Base-by-base conservation (phyloP, 352 stramenopile genomes). In the Peronospora destructor region DNA sequence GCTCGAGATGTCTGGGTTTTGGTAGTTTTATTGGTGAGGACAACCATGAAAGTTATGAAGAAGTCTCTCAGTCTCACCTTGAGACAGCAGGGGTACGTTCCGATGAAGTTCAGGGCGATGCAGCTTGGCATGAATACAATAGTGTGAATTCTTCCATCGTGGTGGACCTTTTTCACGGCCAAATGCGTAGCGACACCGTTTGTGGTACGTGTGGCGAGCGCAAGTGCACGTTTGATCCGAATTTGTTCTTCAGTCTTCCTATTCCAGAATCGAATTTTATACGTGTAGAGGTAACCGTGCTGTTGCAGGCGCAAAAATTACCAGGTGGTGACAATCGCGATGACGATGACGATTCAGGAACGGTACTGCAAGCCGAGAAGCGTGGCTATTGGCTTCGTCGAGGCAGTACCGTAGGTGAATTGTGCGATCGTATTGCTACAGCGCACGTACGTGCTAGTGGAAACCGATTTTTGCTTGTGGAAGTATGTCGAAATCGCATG, bases 161-260 rank as follows among this genome's bases (percentile, higher is more conserved):
- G 41, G 90, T 98, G 0, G 96, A 99, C 67, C 68, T 94, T 38
- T 98, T 95, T 51, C 93, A 98, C 56, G 95, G 95, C 1, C 95
- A 98, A 63, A 87, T 98, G 62, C 79, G 91, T 11, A 97, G 81
- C 35, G 94, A 98, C 64, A 87, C 98, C 5, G 88, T 94, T 1
- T 99, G 96, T 62, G 76, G 68, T 16, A 80, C 71, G 6, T 99
- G 96, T 73, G 76, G 81, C 5, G 80, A 89, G 46, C 91, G 97
- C 46, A 95, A 84, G 52, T 95, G 97, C 33, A 97, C 95, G 29
- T 99, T 98, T 71, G 96, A 99, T 56, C 90, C 96, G 1, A 98
- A 93, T 61, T 79, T 94, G 19, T 96, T 92, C 39, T 91, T 98
- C 40, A 98, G 87, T 43, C 61, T 99, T 7, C 94, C 96, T 8